Evolutionary conservation across 2,329 filamentous ascomycete species (phyloP), one percentile per base, ranked within the genome.

Genomic region (Trichoderma afroharzianum): DNA sequence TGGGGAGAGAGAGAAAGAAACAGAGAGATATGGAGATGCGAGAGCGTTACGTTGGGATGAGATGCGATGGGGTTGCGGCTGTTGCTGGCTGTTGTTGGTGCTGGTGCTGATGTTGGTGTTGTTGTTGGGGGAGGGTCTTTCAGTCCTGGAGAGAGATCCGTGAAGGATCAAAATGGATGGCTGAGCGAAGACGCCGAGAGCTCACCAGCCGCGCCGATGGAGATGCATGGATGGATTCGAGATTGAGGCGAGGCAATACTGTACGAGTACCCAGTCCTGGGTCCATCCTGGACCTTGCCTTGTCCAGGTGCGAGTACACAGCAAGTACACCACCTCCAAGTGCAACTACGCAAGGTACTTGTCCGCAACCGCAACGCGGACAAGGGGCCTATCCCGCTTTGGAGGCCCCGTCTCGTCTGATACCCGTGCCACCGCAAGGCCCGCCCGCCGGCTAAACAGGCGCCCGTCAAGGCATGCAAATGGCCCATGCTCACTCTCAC

Each of bases 401-500:
- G 47, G 63, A 24, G 26, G 47, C 63, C 63, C 43, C 43, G 43
- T 57, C 63, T 50, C 26, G 36, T 66, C 30, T 67, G 63, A 50
- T 67, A 67, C 63, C 63, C 63, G 63, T 67, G 63, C 50, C 63
- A 67, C 63, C 66, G 53, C 55, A 68, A 50, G 66, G 71, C 66
- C 66, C 59, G 66, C 59, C 59, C 66, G 43, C 47, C 59, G 71
- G 71, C 71, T 72, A 70, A 72, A 72, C 66, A 70, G 68, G 71
- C 71, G 66, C 71, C 71, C 71, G 71, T 68, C 66, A 55, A 53
- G 50, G 26, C 67, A 53, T 36, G 33, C 33, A 36, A 36, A 36
- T 36, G 43, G 70, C 58, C 70, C 66, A 57, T 63, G 39, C 33
- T 66, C 47, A 24, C 64, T 68, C 33, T 66, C 47, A 24, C 64